phyloP scores from a whole-genome alignment of 371 early-diverging fungal genomes.

The Mucor mucedo region DNA sequence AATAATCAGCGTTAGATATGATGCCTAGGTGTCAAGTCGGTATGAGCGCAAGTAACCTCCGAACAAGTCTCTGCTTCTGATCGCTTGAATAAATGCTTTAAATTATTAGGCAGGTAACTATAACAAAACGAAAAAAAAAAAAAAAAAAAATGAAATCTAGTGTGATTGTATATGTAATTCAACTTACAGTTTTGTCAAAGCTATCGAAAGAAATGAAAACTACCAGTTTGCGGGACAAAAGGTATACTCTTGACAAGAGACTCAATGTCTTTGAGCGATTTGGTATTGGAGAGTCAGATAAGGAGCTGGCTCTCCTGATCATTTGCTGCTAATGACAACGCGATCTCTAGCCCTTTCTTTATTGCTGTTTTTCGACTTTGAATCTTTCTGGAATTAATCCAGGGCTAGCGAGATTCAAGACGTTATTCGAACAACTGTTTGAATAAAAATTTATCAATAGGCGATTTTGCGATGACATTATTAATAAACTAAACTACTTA shows the following conservation, averaged over 20 bases:
- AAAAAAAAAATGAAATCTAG: conserved; percentile 17
- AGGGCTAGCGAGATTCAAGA: conserved; percentile 14
- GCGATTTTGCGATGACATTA: conserved; percentile 14
- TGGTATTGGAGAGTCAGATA: conserved; percentile 11
- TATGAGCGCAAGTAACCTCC: no score
- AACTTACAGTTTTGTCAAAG: conserved; percentile 26
- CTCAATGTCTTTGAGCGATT: conserved; percentile 20
- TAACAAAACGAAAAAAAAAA: no score
- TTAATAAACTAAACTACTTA: conserved; percentile 19
- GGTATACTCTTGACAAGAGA: conserved; percentile 23
- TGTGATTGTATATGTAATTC: conserved; percentile 25
- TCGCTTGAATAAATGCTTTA: no score
- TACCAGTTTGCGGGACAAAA: conserved; percentile 17
- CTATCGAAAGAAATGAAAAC: conserved; percentile 21
- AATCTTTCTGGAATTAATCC: conserved; percentile 23
- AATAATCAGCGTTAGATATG: no score
- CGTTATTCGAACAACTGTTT: conserved; percentile 11
- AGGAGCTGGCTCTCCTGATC: conserved; percentile 21
- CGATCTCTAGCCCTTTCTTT: not conserved
- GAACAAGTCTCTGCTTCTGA: no score
- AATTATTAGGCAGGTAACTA: no score
- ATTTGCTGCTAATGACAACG: conserved; percentile 18
- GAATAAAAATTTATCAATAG: conserved; percentile 19
- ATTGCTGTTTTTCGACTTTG: conserved; percentile 6
- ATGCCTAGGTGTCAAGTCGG: no score